Evolutionary conservation across 2,329 filamentous ascomycete genomes (phyloP), one percentile per base, ranked within the genome.

Genomic region (Calonectria honghensis): DNA sequence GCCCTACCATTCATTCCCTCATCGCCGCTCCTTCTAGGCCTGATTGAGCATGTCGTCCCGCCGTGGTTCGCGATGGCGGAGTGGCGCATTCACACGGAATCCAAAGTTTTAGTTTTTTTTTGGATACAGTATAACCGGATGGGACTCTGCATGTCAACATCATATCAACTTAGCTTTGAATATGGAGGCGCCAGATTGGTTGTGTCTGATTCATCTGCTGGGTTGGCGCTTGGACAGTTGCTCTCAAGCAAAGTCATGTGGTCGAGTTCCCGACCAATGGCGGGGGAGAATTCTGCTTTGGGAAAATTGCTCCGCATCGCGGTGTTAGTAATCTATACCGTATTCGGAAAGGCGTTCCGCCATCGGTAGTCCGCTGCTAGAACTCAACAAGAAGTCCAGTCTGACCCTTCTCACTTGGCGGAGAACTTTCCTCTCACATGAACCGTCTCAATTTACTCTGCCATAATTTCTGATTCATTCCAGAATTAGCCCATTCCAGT

Each of bases 321-420:
- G n/a, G 32, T 24, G 54, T 27, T 14, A 20, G 3, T 14, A 11
- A 24, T 13, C 32, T 9, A 39, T 61, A 59, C 54, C n/a, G 4
- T 24, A 61, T 61, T 24, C n/a, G 54, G 54, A 27, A 61, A 39
- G n/a, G n/a, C 54, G 32, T n/a, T 31, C 54, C 32, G 32, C 13
- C 32, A 61, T 61, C n/a, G 29, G n/a, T n/a, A 32, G 37, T 4
- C 14, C 11, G 24, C 27, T 9, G 35, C 54, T 61, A 39, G 32
- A 61, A 39, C 32, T 14, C 5, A 61, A 39, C 32, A 35, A 35
- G 32, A 35, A 35, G 32, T 10, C 11, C 18, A 61, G 32, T 61
- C 54, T 13, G 37, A 61, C 54, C 5, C 11, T 2, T 24, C 24
- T 61, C n/a, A 13, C 32, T 39, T 39, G 32, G 20, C 32, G 54